Percentiles rank a stretch among this genome's conserved stretches.
Conservation (phyloP, 768 basidiomycete genomes). For the Hemileccinum impolitum region DNA sequence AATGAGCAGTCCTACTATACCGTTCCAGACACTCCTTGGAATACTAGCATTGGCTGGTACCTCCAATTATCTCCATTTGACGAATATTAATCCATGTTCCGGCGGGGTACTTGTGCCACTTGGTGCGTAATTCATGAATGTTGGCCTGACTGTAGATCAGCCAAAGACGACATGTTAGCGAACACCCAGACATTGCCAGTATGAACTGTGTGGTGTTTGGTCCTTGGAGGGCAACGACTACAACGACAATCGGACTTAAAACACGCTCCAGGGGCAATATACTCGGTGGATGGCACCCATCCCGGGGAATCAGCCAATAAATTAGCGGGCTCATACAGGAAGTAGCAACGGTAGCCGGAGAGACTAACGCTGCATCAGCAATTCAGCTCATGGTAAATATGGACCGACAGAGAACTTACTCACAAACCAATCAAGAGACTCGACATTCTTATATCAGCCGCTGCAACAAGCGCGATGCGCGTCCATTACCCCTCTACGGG, state of each 20-base stretch:
- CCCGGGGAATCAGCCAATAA: neutral
- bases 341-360: neutral
- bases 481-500: conserved; percentile 18
- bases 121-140: conserved; percentile 12
- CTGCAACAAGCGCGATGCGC: conserved; percentile 12
- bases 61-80: no score
- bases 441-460: neutral
- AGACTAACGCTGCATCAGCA: neutral
- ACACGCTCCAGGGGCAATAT: neutral
- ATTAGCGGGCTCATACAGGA: conserved; percentile 1
- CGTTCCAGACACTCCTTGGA: neutral
- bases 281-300: neutral
- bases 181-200: neutral
- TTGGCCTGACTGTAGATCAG: neutral
- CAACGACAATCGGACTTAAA: no score
- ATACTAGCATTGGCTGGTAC: no score
- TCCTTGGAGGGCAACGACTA: neutral
- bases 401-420: neutral
- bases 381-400: neutral
- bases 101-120: conserved; percentile 1
- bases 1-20: no score
- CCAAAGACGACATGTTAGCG: no score
- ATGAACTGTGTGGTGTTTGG: no score
- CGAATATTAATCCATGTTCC: no score
- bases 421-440: neutral